Conservation (phyloP, 2,329 filamentous ascomycete genomes). For the Colletotrichum magnum region DNA sequence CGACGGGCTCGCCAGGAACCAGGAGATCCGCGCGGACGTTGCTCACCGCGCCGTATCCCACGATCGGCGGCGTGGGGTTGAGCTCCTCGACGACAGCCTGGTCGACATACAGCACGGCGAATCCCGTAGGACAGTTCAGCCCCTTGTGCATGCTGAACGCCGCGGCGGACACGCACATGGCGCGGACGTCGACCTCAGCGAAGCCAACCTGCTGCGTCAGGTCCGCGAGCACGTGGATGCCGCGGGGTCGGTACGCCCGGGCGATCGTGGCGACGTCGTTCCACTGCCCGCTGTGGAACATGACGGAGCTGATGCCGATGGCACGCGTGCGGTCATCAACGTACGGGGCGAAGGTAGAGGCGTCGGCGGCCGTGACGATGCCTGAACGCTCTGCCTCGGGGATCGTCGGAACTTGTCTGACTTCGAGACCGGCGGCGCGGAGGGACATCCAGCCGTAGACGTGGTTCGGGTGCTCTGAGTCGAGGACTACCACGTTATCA, state of each 20-base stretch:
- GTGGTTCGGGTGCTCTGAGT: constrained; percentile 51
- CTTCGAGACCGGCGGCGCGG: constrained; percentile 46
- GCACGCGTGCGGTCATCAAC: constrained; percentile 49
- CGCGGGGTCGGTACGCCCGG: constrained; percentile 44
- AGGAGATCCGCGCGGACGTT: constrained; percentile 43
- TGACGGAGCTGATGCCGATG: constrained; percentile 50
- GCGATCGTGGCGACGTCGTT: constrained; percentile 50
- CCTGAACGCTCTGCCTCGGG: constrained; percentile 3
- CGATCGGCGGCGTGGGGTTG: constrained; percentile 47
- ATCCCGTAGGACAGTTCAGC: constrained; percentile 48
- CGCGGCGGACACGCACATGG: constrained; percentile 47
- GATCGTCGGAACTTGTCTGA: constrained; percentile 45
- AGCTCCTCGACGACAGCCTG: constrained; percentile 41
- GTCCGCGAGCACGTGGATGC: constrained; percentile 51
- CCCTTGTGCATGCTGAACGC: constrained; percentile 53
- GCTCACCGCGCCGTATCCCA: constrained; percentile 44
- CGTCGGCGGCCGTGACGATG: constrained; percentile 39
- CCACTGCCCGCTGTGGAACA: constrained; percentile 51
- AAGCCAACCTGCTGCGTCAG: constrained; percentile 53
- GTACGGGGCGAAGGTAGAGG: constrained; percentile 46
- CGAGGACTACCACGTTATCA: constrained; percentile 52
- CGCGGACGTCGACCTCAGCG: constrained; percentile 45
- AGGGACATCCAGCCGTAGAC: constrained; percentile 49
- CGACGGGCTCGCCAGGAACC: constrained; percentile 39
- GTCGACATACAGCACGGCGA: constrained; percentile 50